A percentile compares a stretch with the other conserved stretches of the same genome.
These are phyloP conservation scores for Eimeria acervulina DNA, from an alignment of 169 alveolate genomes.

Conservation along the genomic window DNA sequence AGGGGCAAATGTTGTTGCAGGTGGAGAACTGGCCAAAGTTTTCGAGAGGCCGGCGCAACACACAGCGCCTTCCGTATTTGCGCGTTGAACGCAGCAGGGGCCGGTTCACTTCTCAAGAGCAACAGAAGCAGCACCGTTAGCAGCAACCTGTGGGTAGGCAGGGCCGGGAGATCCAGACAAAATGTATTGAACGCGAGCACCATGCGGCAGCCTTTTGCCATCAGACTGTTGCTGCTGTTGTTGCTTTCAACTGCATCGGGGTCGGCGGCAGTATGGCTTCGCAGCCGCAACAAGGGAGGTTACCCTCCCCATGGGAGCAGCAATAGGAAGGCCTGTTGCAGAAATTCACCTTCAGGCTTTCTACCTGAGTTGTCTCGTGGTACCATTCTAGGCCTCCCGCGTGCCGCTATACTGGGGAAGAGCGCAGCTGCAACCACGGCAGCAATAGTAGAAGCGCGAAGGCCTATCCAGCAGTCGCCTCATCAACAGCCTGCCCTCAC, in stretches of 20 bases:
- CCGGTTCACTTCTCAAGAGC: neutral
- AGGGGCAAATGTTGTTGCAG: neutral
- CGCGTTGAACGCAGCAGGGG: neutral
- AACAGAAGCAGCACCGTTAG: neutral
- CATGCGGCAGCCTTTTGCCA: constrained; percentile 18
- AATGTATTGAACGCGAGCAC: neutral
- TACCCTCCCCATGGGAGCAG: neutral
- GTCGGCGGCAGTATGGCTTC: neutral
- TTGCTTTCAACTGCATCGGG: neutral
- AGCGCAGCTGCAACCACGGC: neutral
- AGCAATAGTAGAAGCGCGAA: neutral
- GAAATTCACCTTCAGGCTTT: neutral
- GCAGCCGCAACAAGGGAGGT: neutral
- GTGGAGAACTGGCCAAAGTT: neutral
- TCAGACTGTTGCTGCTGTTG: constrained; percentile 8
- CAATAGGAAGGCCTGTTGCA: neutral
- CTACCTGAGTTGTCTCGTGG: neutral
- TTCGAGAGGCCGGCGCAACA: neutral
- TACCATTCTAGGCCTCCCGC: neutral
- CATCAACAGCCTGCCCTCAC: neutral
- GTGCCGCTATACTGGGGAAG: neutral
- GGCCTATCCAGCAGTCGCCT: neutral
- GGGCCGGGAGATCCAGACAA: neutral
- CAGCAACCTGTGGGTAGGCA: neutral
- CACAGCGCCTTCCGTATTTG: neutral